Evolutionary conservation across 2,329 filamentous ascomycete genomes (phyloP).

Genomic region (Nothophaeocryptopus gaeumannii): DNA sequence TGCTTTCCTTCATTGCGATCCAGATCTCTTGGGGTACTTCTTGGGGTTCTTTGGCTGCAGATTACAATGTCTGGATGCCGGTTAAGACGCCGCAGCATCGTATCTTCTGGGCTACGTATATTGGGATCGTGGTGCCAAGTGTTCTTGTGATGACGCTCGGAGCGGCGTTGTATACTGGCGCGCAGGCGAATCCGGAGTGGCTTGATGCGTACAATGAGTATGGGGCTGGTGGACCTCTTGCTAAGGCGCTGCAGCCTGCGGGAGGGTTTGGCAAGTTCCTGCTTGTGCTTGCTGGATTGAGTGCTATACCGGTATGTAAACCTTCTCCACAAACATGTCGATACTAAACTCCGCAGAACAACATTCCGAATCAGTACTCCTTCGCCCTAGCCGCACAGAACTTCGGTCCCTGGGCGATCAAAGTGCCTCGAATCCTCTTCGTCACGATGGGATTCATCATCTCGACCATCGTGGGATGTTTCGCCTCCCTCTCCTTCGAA

Average conservation of each 20-base stretch:
- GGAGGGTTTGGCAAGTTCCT: slow-evolving; percentile 18
- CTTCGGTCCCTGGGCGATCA: slow-evolving; percentile 15
- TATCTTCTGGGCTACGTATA: slow-evolving; percentile 14
- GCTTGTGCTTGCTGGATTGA: slow-evolving; percentile 13
- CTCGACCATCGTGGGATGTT: slow-evolving; percentile 12
- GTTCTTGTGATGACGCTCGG: slow-evolving; percentile 16
- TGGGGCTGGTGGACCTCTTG: slow-evolving; percentile 12
- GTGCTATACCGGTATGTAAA: slow-evolving; percentile 3
- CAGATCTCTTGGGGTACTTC: slow-evolving; percentile 16
- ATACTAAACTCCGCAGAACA: slow-evolving; percentile 9
- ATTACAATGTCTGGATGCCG: slow-evolving; percentile 21
- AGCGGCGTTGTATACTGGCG: slow-evolving; percentile 11
- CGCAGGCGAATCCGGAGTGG: slow-evolving; percentile 6
- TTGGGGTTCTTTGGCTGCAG: slow-evolving; percentile 15
- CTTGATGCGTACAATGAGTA: slow-evolving; percentile 10
- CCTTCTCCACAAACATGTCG: too few relatives aligned
- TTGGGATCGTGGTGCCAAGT: slow-evolving; percentile 16
- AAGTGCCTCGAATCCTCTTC: slow-evolving; percentile 12
- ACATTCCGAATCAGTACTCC: slow-evolving; percentile 16
- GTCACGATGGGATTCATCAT: slow-evolving; percentile 16
- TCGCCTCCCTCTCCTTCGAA: slow-evolving; percentile 15
- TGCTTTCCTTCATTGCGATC: slow-evolving; percentile 18
- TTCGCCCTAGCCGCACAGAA: slow-evolving; percentile 17
- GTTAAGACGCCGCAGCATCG: slow-evolving; percentile 10
- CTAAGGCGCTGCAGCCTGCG: slow-evolving; percentile 9